Evolutionary conservation across 371 early-diverging fungal genomes (phyloP), one percentile per base, ranked within the genome.

Genomic region (Apophysomyces sp.): DNA sequence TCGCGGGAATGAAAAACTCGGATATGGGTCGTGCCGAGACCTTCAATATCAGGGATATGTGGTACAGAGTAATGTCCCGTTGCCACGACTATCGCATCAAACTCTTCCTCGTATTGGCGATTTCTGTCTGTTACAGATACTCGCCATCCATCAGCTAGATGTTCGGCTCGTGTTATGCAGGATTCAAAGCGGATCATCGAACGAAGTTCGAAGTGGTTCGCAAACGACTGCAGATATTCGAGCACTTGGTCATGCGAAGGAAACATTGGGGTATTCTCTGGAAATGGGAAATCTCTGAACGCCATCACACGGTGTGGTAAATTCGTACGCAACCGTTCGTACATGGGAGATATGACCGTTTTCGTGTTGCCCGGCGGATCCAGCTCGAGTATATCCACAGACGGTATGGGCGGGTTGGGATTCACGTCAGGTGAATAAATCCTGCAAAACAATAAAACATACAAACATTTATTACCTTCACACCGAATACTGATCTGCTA

Each of bases 1-100:
- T 86, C 84, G 41, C 79, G 73, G 8, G 88, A 81, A 66, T 87
- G 86, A 4, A 82, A 51, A 3, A 86, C 31, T 1, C 37, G 27
- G 7, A 71, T 52, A 2, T 68, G 55, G 29, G 56, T 21, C 0
- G 63, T 39, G 0, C 28, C 11, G 6, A 87, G 44, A 0, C 88
- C 87, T 0, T 66, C 58, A n/a, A 85, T 64, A 18, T 80, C 71
- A 2, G 89, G 89, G 6, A 87, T 74, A 55, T 69, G 76, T 11
- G 88, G 88, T 1, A 78, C 69, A 21, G 68, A 66, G 55, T 83
- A 84, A 54, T 87, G 85, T 3, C 90, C 90, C 4, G 72, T 81
- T 15, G 85, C 86, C 5, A 88, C 79, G 1, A 87, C 63, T 0
- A 89, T 61, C 1, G 84, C 86, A 66, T 89, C 88, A 63, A 78